Conservation (phyloP, 2,329 filamentous ascomycete species). For the Calonectria honghensis region DNA sequence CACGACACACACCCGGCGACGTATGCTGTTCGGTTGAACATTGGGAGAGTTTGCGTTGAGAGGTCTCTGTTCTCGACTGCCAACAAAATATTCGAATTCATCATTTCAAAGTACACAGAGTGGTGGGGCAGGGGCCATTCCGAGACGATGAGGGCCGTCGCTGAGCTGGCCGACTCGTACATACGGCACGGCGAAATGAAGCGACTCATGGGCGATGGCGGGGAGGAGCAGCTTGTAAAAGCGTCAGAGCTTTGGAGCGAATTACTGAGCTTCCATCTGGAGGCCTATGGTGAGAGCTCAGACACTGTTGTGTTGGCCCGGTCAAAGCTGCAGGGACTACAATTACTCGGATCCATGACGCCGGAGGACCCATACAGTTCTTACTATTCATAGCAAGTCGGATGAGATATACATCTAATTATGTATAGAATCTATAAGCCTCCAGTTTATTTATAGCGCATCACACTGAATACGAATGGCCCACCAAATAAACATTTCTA, state of each 20-base stretch:
- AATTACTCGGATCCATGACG: not conserved
- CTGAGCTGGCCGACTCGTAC: slow-evolving; percentile 16
- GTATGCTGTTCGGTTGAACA: slow-evolving; percentile 24
- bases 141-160: slow-evolving; percentile 29
- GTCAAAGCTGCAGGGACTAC: not conserved
- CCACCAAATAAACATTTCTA: not conserved
- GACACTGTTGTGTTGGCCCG: slow-evolving; percentile 17
- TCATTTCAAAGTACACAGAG: slow-evolving; percentile 24
- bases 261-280: slow-evolving; percentile 2
- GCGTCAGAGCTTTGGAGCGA: slow-evolving; percentile 13
- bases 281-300: not conserved
- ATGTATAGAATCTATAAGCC: not conserved
- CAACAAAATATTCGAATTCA: slow-evolving; percentile 24
- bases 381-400: not conserved
- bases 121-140: slow-evolving; percentile 27
- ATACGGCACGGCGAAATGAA: slow-evolving; percentile 22
- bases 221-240: not conserved
- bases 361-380: not conserved
- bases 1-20: slow-evolving; percentile 3
- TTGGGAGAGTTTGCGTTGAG: slow-evolving; percentile 17
- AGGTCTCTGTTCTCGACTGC: not conserved
- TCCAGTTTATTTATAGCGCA: not conserved
- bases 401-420: not conserved
- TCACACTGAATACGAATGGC: no score
- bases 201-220: slow-evolving; percentile 17